phyloP scores from a whole-genome alignment of 2,329 filamentous ascomycete species.

The Botrytis fabae region DNA sequence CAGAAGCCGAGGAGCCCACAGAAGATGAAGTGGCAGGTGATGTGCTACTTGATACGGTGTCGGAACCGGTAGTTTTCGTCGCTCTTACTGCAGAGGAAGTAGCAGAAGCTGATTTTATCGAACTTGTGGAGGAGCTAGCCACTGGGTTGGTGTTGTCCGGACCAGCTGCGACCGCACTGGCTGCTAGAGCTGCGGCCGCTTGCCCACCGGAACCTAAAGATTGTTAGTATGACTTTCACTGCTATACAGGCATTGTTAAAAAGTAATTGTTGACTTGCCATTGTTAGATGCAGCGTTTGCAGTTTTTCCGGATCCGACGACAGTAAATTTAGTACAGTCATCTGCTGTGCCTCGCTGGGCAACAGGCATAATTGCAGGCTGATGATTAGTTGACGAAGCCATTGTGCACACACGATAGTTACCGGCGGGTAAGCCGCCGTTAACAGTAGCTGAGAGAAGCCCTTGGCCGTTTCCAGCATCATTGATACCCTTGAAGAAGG shows the following conservation, averaged over 20 bases:
- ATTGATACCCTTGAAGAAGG: constrained; percentile 48
- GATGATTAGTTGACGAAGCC: constrained; percentile 47
- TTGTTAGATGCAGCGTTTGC: constrained; percentile 28
- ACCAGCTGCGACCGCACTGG: constrained; percentile 27
- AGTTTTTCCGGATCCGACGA: constrained; percentile 35
- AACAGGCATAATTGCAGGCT: constrained; percentile 47
- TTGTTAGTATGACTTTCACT: neutral
- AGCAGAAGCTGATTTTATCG: constrained; percentile 19
- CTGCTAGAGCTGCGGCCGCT: constrained; percentile 27
- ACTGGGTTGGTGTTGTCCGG: constrained; percentile 15
- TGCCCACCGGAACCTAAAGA: constrained; percentile 21
- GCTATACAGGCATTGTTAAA: too few relatives aligned
- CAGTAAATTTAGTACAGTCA: constrained; percentile 49
- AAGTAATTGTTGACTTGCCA: constrained; percentile 6
- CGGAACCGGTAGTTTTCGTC: neutral
- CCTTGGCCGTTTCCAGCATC: constrained; percentile 45
- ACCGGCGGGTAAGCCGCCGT: constrained; percentile 45
- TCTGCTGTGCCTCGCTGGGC: constrained; percentile 49
- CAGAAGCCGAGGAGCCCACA: neutral
- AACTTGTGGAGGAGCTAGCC: constrained; percentile 15
- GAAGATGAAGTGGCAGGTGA: neutral
- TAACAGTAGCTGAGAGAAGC: constrained; percentile 43
- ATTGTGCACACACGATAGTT: constrained; percentile 49
- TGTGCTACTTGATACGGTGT: neutral
- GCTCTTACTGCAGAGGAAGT: neutral